Conservation (phyloP, 768 basidiomycete species). For the Coprinellus micaceus region DNA sequence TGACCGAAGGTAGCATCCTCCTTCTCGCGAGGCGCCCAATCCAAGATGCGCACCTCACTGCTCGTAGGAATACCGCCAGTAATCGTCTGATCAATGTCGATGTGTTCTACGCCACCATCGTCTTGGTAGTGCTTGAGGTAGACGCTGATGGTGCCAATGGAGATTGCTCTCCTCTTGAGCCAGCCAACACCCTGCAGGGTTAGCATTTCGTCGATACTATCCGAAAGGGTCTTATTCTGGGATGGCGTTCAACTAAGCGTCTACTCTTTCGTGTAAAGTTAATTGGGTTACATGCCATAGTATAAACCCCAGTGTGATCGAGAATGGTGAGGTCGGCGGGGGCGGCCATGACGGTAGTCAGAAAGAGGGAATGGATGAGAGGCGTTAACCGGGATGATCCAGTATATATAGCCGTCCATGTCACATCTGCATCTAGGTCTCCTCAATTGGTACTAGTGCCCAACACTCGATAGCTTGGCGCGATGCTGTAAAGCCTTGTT, state of each 20-base stretch:
- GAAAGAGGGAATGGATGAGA: slow-evolving; percentile 1
- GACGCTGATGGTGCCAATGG: slow-evolving; percentile 54
- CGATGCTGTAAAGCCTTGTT: too few relatives aligned
- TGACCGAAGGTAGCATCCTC: slow-evolving; percentile 61
- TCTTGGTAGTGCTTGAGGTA: slow-evolving; percentile 62
- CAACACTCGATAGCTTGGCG: too few relatives aligned
- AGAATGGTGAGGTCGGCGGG: slow-evolving; percentile 57
- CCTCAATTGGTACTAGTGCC: too few relatives aligned
- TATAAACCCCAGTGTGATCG: slow-evolving; percentile 58
- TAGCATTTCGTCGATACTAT: slow-evolving; percentile 59
- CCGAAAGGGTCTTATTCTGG: slow-evolving; percentile 69
- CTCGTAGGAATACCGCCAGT: slow-evolving; percentile 60
- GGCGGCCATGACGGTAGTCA: slow-evolving; percentile 63
- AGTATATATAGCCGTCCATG: too few relatives aligned
- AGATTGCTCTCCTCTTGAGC: slow-evolving; percentile 63
- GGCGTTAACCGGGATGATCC: too few relatives aligned
- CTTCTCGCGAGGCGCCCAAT: slow-evolving; percentile 48
- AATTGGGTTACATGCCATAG: slow-evolving; percentile 43
- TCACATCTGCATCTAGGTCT: too few relatives aligned
- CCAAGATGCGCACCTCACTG: slow-evolving; percentile 53
- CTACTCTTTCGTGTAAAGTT: neutral
- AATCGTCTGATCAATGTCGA: slow-evolving; percentile 63
- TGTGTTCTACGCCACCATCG: slow-evolving; percentile 54
- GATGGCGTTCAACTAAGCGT: neutral
- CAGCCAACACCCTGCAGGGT: slow-evolving; percentile 69